Conservation (phyloP, 106 monocot species). For the Posidonia australis region DNA sequence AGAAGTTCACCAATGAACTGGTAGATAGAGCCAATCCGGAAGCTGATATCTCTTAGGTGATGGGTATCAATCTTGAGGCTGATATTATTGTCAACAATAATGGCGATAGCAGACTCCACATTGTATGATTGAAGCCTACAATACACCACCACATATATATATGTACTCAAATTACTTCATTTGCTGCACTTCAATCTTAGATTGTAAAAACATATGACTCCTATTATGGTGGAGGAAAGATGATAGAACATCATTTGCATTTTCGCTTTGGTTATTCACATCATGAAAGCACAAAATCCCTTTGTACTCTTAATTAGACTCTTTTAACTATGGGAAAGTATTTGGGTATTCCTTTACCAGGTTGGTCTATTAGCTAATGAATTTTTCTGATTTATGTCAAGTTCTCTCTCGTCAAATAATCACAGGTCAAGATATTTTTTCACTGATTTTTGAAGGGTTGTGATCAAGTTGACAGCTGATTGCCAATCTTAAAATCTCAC, state of each 20-base stretch:
- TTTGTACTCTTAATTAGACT: no score
- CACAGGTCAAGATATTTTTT: no score
- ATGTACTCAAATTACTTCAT: neutral
- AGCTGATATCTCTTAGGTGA: slow-evolving; percentile 36
- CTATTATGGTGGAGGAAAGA: neutral
- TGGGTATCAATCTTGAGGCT: slow-evolving; percentile 54
- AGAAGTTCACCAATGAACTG: slow-evolving; percentile 92
- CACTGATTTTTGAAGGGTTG: neutral
- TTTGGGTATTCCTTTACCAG: no score
- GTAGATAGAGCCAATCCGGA: slow-evolving; percentile 53
- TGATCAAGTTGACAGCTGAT: neutral
- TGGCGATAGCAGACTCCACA: slow-evolving; percentile 53
- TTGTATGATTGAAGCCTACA: slow-evolving; percentile 48
- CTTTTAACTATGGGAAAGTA: no score
- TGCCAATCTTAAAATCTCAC: no score
- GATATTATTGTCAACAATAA: slow-evolving; percentile 36
- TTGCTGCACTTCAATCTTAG: neutral
- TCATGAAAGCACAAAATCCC: no score
- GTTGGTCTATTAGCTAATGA: no score
- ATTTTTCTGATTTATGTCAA: neutral
- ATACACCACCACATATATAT: neutral
- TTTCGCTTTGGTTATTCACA: no score
- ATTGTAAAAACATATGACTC: neutral
- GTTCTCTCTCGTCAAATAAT: no score
- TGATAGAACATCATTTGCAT: no score